Conservation (phyloP, 192 early-diverging fungal species). For the Umbelopsis sp. region DNA sequence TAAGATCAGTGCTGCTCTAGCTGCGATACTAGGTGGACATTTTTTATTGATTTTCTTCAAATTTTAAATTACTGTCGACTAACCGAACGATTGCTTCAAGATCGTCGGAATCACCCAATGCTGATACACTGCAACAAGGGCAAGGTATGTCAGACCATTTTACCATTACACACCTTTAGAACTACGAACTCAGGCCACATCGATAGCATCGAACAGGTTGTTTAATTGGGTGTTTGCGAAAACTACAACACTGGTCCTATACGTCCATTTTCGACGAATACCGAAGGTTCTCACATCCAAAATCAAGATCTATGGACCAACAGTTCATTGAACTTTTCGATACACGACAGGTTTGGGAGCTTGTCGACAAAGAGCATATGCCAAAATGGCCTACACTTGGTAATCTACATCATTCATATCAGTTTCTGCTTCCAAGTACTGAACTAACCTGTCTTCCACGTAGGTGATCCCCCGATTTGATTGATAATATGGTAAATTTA, state of each 20-base stretch:
- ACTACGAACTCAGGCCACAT: too few species aligned
- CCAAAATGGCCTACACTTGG: constrained; percentile 72
- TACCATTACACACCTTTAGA: neutral
- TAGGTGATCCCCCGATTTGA: neutral
- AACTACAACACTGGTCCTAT: constrained; percentile 91
- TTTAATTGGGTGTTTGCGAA: constrained; percentile 92
- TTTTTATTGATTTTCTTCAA: neutral
- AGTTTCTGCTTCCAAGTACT: neutral
- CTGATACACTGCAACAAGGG: constrained; percentile 98
- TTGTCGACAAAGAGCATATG: constrained; percentile 56
- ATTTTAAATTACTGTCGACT: constrained; percentile 26
- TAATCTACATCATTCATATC: neutral
- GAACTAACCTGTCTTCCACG: neutral
- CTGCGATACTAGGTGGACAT: constrained; percentile 48
- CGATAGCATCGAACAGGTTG: constrained; percentile 92
- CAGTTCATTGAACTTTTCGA: constrained; percentile 87
- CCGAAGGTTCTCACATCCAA: constrained; percentile 85
- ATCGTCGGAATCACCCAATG: constrained; percentile 78
- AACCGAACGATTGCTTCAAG: constrained; percentile 26
- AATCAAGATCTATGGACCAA: constrained; percentile 83
- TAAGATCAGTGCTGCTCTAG: constrained; percentile 58
- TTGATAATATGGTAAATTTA: neutral
- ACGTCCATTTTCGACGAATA: constrained; percentile 99
- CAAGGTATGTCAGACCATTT: constrained; percentile 47
- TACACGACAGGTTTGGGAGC: constrained; percentile 63